Evolutionary conservation across 768 basidiomycete genomes (phyloP), one percentile per base, ranked within the genome.

Genomic region (Exidia glandulosa): DNA sequence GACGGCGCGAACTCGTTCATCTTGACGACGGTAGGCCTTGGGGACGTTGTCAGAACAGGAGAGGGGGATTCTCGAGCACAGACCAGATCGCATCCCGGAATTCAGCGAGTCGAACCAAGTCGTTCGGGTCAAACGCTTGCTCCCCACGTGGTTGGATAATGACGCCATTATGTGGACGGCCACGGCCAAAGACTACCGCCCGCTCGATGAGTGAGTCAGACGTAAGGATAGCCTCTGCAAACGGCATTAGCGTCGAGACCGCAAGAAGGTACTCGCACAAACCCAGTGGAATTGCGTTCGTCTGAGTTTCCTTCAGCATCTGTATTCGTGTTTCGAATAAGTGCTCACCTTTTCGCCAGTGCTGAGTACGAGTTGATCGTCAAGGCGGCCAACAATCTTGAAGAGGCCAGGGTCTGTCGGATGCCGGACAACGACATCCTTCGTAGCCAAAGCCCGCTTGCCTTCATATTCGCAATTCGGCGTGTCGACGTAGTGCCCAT

Each of bases 361-460:
- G 32, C 66, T 69, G 50, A 75, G 69, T 65, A 75, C 74, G 41
- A 80, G 74, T 63, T 79, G 77, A 59, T 80, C 79, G 59, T 79
- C 79, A 7, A 65, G 67, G 13, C 80, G 68, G 2, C 79, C 78
- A 55, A 67, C 71, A 2, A 79, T 63, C 58, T 67, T 74, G 69
- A 71, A 78, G 31, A 71, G 62, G 1, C 65, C 64, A 1, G 65
- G 66, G n/a, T 74, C 72, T 0, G 69, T 70, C 6, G 78, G 77
- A 63, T 81, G 77, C 6, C 65, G 71, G 19, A 71, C 54, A 7
- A 80, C 58, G 0, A 79, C 69, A 59, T 79, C 78, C 34, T 68
- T 72, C 0, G 76, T 77, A 25, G 73, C 71, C 59, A 73, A 78
- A 1, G 69, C 73, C 3, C 63, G 61, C 2, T 64, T 58, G 14